Evolutionary conservation across 495 filamentous ascomycete genomes (phyloP).

Genomic region (Polyplosphaeria fusca): DNA sequence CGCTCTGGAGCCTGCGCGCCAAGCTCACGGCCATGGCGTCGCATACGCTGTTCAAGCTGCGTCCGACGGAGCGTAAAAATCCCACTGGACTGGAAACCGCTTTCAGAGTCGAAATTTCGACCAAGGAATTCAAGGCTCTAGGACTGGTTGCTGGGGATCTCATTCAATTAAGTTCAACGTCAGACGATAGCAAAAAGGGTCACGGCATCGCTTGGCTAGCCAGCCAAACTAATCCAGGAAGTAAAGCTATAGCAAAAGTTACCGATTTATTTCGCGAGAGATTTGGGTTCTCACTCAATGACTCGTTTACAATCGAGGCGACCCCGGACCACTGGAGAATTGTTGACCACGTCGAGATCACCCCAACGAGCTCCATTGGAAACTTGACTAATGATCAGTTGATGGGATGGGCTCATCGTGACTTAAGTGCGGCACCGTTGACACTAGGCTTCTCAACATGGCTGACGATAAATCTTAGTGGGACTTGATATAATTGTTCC

Average conservation of each 20-base stretch:
- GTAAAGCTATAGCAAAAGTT: slow-evolving; percentile 39
- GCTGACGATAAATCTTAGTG: slow-evolving; percentile 12
- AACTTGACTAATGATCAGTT: no score
- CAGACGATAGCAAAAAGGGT: slow-evolving; percentile 5
- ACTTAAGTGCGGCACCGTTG: slow-evolving; percentile 20
- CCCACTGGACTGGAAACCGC: slow-evolving; percentile 50
- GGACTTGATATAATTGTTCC: slow-evolving; percentile 26
- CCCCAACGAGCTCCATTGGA: neutral
- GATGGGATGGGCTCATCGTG: slow-evolving; percentile 6
- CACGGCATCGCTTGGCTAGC: slow-evolving; percentile 26
- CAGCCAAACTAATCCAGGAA: slow-evolving; percentile 17
- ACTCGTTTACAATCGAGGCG: slow-evolving; percentile 22
- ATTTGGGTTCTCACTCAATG: slow-evolving; percentile 22
- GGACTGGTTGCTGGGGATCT: slow-evolving; percentile 59
- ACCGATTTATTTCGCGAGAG: slow-evolving; percentile 46
- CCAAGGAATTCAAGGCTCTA: slow-evolving; percentile 58
- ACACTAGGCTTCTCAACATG: neutral
- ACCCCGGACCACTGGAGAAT: slow-evolving; percentile 7
- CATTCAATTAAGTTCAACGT: slow-evolving; percentile 45
- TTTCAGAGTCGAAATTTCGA: slow-evolving; percentile 67
- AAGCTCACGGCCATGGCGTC: no score
- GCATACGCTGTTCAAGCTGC: slow-evolving; percentile 14
- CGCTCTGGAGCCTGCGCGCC: no score
- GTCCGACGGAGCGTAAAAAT: slow-evolving; percentile 18
- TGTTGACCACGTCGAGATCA: neutral